A percentile compares a stretch with the other conserved stretches of the same genome.
These are phyloP conservation scores for Sistotremastrum niveocremeum DNA, from an alignment of 768 basidiomycete genomes.

Conservation along the genomic window DNA sequence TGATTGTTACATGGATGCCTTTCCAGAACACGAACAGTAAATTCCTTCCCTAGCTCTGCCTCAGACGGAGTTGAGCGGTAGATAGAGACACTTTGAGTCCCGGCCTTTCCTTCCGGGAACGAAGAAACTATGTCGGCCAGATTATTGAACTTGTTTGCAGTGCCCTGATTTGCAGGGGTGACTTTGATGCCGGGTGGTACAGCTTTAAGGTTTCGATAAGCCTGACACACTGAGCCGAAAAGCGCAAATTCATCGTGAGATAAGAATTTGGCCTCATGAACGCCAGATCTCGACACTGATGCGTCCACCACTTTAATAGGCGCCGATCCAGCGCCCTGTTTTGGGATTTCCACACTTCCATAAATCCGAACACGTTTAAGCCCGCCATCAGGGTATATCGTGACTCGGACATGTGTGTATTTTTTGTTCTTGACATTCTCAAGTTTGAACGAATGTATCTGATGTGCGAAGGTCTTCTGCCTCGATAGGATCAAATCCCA, in stretches of 20 bases:
- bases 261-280: slow-evolving; percentile 18
- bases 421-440: slow-evolving; percentile 41
- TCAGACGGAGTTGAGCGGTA: slow-evolving; percentile 65
- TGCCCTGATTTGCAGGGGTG: slow-evolving; percentile 78
- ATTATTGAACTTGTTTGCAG: slow-evolving; percentile 89
- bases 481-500: slow-evolving; percentile 71
- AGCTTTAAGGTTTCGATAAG: slow-evolving; percentile 52
- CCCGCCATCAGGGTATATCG: slow-evolving; percentile 91
- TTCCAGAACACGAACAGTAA: slow-evolving; percentile 65
- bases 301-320: slow-evolving; percentile 2
- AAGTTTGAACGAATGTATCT: slow-evolving; percentile 81
- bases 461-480: slow-evolving; percentile 76
- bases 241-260: slow-evolving; percentile 78
- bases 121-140: slow-evolving; percentile 55
- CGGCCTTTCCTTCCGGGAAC: slow-evolving; percentile 45
- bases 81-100: slow-evolving; percentile 62
- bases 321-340: slow-evolving; percentile 2
- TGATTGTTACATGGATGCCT: slow-evolving; percentile 85
- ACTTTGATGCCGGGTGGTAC: slow-evolving; percentile 56
- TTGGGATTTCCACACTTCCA: slow-evolving; percentile 25
- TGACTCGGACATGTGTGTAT: slow-evolving; percentile 78
- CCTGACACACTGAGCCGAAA: slow-evolving; percentile 88
- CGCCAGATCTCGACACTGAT: neutral
- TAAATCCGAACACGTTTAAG: slow-evolving; percentile 82
- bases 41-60: slow-evolving; percentile 29